These are phyloP conservation scores for Escovopsis sp. DNA, from an alignment of 2,329 filamentous ascomycete genomes.

Conservation along the genomic window DNA sequence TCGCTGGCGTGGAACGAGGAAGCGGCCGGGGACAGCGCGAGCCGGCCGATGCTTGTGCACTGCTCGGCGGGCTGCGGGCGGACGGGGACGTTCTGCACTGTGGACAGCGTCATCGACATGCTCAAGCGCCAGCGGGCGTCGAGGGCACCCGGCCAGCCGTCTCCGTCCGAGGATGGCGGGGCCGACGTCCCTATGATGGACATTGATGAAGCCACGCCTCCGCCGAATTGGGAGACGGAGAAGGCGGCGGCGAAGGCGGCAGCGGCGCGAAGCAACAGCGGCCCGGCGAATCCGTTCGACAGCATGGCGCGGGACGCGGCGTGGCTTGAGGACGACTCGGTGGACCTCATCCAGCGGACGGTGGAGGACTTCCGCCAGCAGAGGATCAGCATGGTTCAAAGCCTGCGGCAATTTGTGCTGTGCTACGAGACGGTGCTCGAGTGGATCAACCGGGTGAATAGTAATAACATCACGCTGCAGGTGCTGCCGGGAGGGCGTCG, in stretches of 20 bases:
- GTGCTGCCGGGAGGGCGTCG: slow-evolving; percentile 8
- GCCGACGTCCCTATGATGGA: slow-evolving; percentile 33
- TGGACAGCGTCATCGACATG: slow-evolving; percentile 93
- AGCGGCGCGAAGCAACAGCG: slow-evolving; percentile 8
- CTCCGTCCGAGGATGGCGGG: slow-evolving; percentile 17
- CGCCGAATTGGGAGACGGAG: slow-evolving; percentile 7
- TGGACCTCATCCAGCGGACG: slow-evolving; percentile 73
- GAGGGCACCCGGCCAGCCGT: slow-evolving; percentile 11
- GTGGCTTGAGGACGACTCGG: slow-evolving; percentile 55
- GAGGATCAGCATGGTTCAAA: slow-evolving; percentile 93
- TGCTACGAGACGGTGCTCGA: slow-evolving; percentile 93
- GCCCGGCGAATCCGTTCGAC: slow-evolving; percentile 4
- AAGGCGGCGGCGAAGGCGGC: slow-evolving; percentile 7
- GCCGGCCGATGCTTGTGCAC: slow-evolving; percentile 74
- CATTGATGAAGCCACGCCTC: slow-evolving; percentile 16
- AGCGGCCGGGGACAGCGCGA: slow-evolving; percentile 36
- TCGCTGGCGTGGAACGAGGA: slow-evolving; percentile 39
- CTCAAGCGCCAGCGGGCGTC: slow-evolving; percentile 63
- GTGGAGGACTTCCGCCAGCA: slow-evolving; percentile 85
- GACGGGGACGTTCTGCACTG: slow-evolving; percentile 91
- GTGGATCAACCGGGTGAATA: slow-evolving; percentile 50
- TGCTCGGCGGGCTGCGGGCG: slow-evolving; percentile 93
- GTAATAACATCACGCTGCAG: no score
- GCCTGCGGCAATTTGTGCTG: slow-evolving; percentile 78
- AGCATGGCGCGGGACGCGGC: slow-evolving; percentile 27